These are phyloP conservation scores for Kodamaea sp. DNA, from an alignment of 1,139 yeast genomes.

Conservation along the genomic window DNA sequence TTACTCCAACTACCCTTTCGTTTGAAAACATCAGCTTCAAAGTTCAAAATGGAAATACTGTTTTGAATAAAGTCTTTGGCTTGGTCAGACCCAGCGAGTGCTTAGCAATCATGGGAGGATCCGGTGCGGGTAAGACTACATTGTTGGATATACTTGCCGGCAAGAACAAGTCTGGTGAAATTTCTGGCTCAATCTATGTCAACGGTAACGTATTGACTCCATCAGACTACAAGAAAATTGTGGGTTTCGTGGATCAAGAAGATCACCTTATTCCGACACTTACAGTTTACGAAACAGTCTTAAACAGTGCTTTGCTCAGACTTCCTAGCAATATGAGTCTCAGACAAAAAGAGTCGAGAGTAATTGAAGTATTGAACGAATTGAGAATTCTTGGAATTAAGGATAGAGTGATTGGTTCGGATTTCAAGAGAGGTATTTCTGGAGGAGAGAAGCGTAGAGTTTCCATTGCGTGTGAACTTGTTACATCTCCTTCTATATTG, in stretches of 20 bases:
- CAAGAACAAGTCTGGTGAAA: slow-evolving; percentile 75
- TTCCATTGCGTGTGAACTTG: slow-evolving; percentile 86
- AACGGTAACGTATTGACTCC: slow-evolving; percentile 60
- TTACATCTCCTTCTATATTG: slow-evolving; percentile 78
- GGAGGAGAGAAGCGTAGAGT: slow-evolving; percentile 93
- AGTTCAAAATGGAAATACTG: slow-evolving; percentile 49
- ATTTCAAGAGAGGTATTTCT: slow-evolving; percentile 87
- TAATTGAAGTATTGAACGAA: slow-evolving; percentile 80
- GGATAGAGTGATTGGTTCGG: slow-evolving; percentile 86
- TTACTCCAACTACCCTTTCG: slow-evolving; percentile 74
- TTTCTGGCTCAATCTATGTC: slow-evolving; percentile 64
- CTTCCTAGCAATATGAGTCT: slow-evolving; percentile 78
- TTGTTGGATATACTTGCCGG: slow-evolving; percentile 86
- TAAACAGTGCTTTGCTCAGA: slow-evolving; percentile 86
- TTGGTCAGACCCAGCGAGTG: slow-evolving; percentile 83
- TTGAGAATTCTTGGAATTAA: slow-evolving; percentile 79
- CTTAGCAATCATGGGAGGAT: slow-evolving; percentile 96
- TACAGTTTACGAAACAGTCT: slow-evolving; percentile 92
- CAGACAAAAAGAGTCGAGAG: slow-evolving; percentile 73
- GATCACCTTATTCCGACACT: slow-evolving; percentile 87
- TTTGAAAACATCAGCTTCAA: slow-evolving; percentile 71
- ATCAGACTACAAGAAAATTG: slow-evolving; percentile 59
- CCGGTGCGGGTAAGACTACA: slow-evolving; percentile 98
- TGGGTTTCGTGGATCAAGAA: slow-evolving; percentile 98
- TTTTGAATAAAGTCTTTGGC: slow-evolving; percentile 70